Evolutionary conservation across 2,329 filamentous ascomycete genomes (phyloP).

Genomic region (Ophiostoma sp.): DNA sequence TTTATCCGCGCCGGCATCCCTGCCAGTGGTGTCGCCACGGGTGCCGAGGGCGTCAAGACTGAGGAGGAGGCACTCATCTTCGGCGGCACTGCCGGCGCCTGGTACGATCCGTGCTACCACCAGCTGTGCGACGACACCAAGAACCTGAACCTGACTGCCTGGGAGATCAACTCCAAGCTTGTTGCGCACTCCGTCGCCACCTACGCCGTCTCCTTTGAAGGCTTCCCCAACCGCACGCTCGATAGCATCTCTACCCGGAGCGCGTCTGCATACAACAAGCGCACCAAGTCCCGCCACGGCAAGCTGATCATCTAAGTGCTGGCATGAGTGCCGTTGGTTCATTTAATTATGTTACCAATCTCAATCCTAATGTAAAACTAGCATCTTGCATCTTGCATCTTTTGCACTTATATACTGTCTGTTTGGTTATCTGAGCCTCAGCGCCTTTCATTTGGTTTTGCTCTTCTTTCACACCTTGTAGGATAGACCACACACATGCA

Average conservation of each 20-base stretch:
- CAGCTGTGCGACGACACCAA: conserved; percentile 54
- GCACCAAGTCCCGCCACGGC: conserved; percentile 44
- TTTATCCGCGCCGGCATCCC: conserved; percentile 71
- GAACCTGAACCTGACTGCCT: conserved; percentile 56
- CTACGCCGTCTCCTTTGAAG: conserved; percentile 59
- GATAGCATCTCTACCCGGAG: conserved; percentile 26
- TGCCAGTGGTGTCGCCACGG: conserved; percentile 69
- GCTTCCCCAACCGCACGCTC: conserved; percentile 52
- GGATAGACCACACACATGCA: background rate
- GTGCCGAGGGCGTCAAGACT: conserved; percentile 72
- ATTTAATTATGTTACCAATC: background rate
- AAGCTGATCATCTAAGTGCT: conserved; percentile 41
- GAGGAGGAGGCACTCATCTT: conserved; percentile 59
- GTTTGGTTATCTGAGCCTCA: background rate
- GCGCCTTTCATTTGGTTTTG: background rate
- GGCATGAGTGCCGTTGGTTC: background rate
- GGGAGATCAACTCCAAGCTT: conserved; percentile 57
- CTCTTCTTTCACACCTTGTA: no score
- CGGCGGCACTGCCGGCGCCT: conserved; percentile 61
- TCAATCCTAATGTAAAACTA: background rate
- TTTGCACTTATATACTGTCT: conserved; percentile 1
- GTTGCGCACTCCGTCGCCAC: conserved; percentile 70
- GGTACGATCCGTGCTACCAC: conserved; percentile 57
- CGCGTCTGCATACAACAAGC: conserved; percentile 32
- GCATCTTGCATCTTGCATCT: background rate